Evolutionary conservation across 1,139 yeast species (phyloP), one percentile per base, ranked within the genome.

Genomic region (Saccharomyces uvarum): DNA sequence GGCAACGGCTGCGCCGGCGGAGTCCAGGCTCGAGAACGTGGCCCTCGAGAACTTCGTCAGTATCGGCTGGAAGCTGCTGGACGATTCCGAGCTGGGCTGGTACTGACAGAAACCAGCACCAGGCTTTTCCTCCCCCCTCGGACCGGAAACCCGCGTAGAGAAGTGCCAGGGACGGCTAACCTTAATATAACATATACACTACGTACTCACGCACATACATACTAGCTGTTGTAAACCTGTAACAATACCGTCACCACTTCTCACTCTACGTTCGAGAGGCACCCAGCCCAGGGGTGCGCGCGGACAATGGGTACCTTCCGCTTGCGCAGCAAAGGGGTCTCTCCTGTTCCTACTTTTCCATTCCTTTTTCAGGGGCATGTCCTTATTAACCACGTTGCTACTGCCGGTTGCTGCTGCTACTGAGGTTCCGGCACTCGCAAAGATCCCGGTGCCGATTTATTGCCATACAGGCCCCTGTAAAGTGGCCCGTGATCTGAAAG

Each of bases 11-110:
- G 44, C 13, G 51, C 28, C 28, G 44, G 24, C 13, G 26, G 44
- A 38, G 13, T 3, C 44, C 24, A 19, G 24, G n/a, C 44, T 38
- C 21, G 53, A 55, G 29, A 56, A 61, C n/a, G 53, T 56, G 11
- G 50, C 58, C 16, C 50, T 61, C 33, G 51, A 56, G 13, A 51
- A 54, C 24, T 60, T 67, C 33, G 57, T 63, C 28, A 56, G 60
- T 28, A 57, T 59, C 19, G 70, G 69, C 16, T 68, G 70, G 65
- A 57, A 57, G 48, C 55, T 56, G 33, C 57, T 57, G 1, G 69
- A 66, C 50, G 69, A 64, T 47, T 58, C 65, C n/a, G 72, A 68
- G 52, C 53, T 68, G 29, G 72, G 72, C 11, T 68, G 70, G 71
- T 58, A 56, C 49, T 56, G 52, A 16, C 16, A 16, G 16, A 16